Base-by-base conservation (phyloP, 2,329 filamentous ascomycete species). In the Fusarium caatingaense region DNA sequence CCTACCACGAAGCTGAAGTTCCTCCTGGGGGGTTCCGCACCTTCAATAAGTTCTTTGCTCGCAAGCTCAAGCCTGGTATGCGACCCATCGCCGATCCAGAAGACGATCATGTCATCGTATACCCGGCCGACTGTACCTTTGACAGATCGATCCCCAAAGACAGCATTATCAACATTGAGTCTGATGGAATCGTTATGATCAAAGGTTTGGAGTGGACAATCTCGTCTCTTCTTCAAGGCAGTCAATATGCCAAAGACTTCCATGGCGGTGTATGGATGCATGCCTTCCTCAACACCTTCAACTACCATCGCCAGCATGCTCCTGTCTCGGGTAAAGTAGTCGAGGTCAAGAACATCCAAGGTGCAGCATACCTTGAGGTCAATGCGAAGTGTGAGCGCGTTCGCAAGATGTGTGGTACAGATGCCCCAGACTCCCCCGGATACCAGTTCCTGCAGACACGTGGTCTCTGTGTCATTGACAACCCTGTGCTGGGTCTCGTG, bases 241-340 rank as follows among this genome's bases (percentile, higher is more conserved):
- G 60, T 1, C 16, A 46, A 2, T 46, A 62, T 3, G 57, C 57
- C 0, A 27, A 63, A 5, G 40, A 63, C 8, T 63, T 63, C 21
- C 60, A 63, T 11, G 60, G 60, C 1, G 57, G 60, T 23, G 41
- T 63, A 2, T 63, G 57, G 57, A 63, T 63, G 60, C 57, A 63
- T 5, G 57, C 57, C 3, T 63, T 63, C 16, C 57, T 63, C 11
- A 63, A 63, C 57, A 62, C 60, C 4, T 63, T 63, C 41, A 63
- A 63, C 12, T 63, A 63, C 1, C 60, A 63, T 8, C 57, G 57
- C 1, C 57, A 62, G 0, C 57, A 63, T 12, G 60, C 60, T 1
- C 57, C 47, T 18, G 60, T 63, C 2, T 23, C 57, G 2, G 60
- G 57, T 2, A n/a, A 41, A 15, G 47, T 63, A 1, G n/a, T 63